These are phyloP conservation scores for Cryoendolithus antarcticus DNA, from an alignment of 2,329 filamentous ascomycete species.

Conservation along the genomic window DNA sequence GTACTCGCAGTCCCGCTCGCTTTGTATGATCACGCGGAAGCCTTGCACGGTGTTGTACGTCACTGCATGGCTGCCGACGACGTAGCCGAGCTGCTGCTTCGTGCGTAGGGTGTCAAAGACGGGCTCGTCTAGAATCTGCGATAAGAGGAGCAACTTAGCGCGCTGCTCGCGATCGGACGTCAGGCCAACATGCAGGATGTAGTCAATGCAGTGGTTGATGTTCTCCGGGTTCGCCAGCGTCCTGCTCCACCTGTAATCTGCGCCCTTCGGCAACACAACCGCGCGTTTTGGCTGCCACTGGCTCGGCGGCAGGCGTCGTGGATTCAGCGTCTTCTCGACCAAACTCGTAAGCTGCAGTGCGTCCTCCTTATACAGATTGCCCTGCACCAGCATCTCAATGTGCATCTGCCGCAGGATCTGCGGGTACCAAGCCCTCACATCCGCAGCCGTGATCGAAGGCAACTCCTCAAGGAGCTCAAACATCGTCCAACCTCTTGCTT, in stretches of 20 bases:
- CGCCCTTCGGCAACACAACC: conserved; percentile 63
- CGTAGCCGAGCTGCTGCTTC: conserved; percentile 94
- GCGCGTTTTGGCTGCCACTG: conserved; percentile 74
- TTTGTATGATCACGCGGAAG: conserved; percentile 86
- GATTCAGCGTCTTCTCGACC: conserved; percentile 64
- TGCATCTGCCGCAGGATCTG: conserved; percentile 73
- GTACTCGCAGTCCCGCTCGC: conserved; percentile 72
- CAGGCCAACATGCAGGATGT: conserved; percentile 32
- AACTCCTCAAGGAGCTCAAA: conserved; percentile 72
- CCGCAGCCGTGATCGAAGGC: conserved; percentile 58
- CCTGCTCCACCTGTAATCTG: conserved; percentile 73
- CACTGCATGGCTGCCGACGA: conserved; percentile 73
- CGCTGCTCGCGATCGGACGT: conserved; percentile 52
- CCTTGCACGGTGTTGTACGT: conserved; percentile 63
- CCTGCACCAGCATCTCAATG: conserved; percentile 78
- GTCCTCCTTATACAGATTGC: conserved; percentile 90
- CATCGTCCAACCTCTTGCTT: conserved; percentile 64
- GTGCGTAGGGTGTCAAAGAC: conserved; percentile 90
- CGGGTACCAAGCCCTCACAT: conserved; percentile 65
- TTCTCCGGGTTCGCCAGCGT: conserved; percentile 76
- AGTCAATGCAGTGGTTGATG: conserved; percentile 48
- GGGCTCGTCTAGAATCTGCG: conserved; percentile 85
- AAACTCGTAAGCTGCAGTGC: conserved; percentile 74
- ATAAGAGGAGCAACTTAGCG: conserved; percentile 67
- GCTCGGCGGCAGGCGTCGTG: conserved; percentile 57